Conservation (phyloP, 495 filamentous ascomycete species). For the Viridothelium virens region DNA sequence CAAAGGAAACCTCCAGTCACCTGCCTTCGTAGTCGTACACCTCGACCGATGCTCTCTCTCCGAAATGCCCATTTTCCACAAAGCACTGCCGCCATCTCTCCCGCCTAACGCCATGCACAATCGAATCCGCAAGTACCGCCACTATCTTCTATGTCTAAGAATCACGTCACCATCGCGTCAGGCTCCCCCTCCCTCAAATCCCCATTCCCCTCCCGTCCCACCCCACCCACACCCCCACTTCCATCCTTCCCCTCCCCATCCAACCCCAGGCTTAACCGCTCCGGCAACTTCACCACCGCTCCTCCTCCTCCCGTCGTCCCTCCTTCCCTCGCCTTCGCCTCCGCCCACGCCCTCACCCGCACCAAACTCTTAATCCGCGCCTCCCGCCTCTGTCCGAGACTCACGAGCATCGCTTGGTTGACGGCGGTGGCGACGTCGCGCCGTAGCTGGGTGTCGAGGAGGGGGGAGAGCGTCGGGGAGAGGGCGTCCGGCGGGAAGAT, state of each 20-base stretch:
- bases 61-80: background rate
- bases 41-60: too few species aligned
- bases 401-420: conserved; percentile 75
- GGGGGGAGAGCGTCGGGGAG: conserved; percentile 60
- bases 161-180: conserved; percentile 8
- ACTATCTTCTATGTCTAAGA: background rate
- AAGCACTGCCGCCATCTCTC: background rate
- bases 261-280: background rate
- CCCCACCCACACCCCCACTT: too few species aligned
- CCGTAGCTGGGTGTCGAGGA: conserved; percentile 76
- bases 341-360: conserved; percentile 76
- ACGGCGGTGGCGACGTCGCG: conserved; percentile 71
- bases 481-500: conserved; percentile 76
- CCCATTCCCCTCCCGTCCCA: background rate
- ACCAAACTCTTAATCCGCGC: conserved; percentile 73
- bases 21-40: too few species aligned
- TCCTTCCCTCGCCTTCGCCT: conserved; percentile 60
- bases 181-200: background rate
- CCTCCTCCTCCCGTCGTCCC: background rate
- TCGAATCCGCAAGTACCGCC: background rate
- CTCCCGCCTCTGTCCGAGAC: conserved; percentile 62
- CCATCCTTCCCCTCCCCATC: background rate
- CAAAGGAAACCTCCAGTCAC: too few species aligned
- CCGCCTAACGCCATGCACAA: background rate
- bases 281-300: background rate